Conservation (phyloP, 176 grass and related monocot species). For the Poa pratensis region DNA sequence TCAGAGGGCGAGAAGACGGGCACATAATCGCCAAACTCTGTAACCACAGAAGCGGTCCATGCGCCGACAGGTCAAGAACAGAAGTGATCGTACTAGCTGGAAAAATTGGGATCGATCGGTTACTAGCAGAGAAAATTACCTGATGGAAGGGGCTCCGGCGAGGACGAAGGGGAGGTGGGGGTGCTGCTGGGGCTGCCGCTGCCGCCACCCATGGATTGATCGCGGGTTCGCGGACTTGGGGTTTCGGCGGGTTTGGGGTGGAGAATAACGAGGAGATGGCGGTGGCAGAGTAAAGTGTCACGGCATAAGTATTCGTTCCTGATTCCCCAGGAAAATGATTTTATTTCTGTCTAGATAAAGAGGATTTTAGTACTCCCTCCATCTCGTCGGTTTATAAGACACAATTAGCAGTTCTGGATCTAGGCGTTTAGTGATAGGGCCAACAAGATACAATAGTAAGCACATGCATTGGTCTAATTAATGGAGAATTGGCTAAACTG, state of each 20-base stretch:
- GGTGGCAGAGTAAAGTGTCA: conserved; percentile 3
- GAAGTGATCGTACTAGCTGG: not conserved
- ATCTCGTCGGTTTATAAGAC: too few relatives aligned
- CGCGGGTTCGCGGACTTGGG: conserved; percentile 16
- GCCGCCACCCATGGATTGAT: conserved; percentile 53
- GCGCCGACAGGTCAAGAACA: conserved; percentile 1
- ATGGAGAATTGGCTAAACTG: too few relatives aligned
- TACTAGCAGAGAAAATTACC: conserved; percentile 26
- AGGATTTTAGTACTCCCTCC: too few relatives aligned
- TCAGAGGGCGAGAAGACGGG: conserved; percentile 24
- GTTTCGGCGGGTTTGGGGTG: not conserved
- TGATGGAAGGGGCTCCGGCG: conserved; percentile 22
- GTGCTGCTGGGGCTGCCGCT: conserved; percentile 27
- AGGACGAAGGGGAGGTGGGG: conserved; percentile 44
- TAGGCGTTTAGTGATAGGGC: too few relatives aligned
- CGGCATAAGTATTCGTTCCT: not conserved
- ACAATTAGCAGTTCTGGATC: too few relatives aligned
- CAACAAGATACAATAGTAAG: too few relatives aligned
- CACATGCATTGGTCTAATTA: too few relatives aligned
- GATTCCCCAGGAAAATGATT: not conserved
- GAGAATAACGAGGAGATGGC: not conserved
- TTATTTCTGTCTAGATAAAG: not conserved
- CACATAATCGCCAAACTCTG: conserved; percentile 45
- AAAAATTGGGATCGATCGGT: conserved; percentile 24
- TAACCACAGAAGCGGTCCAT: not conserved